Evolutionary conservation across 1,284 basidiomycete species (phyloP).

Genomic region (Xerocomus cyaneibrunnescens): DNA sequence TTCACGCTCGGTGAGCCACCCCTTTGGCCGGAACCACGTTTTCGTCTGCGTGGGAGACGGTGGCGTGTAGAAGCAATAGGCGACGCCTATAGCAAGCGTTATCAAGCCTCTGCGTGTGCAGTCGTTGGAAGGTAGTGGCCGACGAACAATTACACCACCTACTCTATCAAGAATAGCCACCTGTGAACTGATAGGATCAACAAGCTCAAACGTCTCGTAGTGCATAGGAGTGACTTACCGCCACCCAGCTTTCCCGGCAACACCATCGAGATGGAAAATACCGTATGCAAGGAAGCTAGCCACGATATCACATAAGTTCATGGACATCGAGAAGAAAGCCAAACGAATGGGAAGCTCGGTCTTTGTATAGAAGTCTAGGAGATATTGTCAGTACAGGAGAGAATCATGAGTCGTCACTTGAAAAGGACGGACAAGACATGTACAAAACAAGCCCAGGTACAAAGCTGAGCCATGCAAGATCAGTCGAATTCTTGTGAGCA

Average conservation of each 20-base stretch:
- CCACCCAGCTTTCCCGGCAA: constrained; percentile 58
- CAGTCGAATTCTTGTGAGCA: constrained; percentile 2
- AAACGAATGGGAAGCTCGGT: constrained; percentile 66
- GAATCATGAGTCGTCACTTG: no score
- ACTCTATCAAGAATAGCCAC: constrained; percentile 32
- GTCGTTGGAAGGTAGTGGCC: not conserved
- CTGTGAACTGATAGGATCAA: not conserved
- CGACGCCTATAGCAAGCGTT: constrained; percentile 56
- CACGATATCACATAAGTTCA: constrained; percentile 47
- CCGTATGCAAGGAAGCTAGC: constrained; percentile 66
- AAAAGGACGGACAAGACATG: constrained; percentile 50
- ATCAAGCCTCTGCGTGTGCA: constrained; percentile 42
- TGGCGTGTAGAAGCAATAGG: constrained; percentile 69
- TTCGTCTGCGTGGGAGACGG: constrained; percentile 67
- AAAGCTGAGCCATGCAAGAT: constrained; percentile 35
- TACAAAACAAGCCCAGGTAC: constrained; percentile 67
- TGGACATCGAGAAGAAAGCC: constrained; percentile 65
- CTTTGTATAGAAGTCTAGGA: constrained; percentile 57
- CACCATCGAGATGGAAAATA: constrained; percentile 58
- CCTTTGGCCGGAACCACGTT: constrained; percentile 63
- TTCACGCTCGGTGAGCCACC: constrained; percentile 65
- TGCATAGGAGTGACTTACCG: constrained; percentile 36
- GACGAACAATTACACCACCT: constrained; percentile 10
- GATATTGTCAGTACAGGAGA: not conserved
- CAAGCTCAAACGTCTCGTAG: not conserved